A percentile compares a stretch with the other conserved stretches of the same genome.
These are phyloP conservation scores for Artomyces pyxidatus DNA, from an alignment of 768 basidiomycete genomes.

Conservation along the genomic window DNA sequence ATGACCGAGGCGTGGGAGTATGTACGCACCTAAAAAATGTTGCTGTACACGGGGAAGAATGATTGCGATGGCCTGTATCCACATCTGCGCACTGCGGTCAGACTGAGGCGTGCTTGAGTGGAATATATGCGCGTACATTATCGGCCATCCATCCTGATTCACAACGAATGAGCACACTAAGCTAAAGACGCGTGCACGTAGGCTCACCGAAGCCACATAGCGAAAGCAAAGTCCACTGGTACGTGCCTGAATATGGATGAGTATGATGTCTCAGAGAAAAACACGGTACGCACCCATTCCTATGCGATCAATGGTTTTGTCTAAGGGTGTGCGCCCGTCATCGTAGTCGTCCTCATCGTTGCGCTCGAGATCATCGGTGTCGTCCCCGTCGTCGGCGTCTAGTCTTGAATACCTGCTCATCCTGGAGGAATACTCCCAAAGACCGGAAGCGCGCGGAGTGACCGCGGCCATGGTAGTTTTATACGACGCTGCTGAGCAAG, in stretches of 20 bases:
- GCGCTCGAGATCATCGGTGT: constrained; percentile 21
- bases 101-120: not conserved
- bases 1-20: constrained; percentile 1
- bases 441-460: constrained; percentile 39
- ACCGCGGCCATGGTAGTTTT: constrained; percentile 19
- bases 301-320: constrained; percentile 83
- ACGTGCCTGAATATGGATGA: constrained; percentile 37
- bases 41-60: constrained; percentile 94
- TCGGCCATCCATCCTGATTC: constrained; percentile 79
- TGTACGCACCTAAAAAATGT: constrained; percentile 62
- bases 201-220: constrained; percentile 83
- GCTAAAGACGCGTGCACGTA: not conserved
- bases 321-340: constrained; percentile 41
- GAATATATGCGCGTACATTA: constrained; percentile 48
- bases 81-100: constrained; percentile 53
- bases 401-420: constrained; percentile 28
- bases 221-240: constrained; percentile 76
- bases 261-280: not conserved
- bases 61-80: constrained; percentile 87
- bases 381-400: constrained; percentile 28
- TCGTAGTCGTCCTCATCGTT: constrained; percentile 19
- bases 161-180: not conserved
- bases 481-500: not conserved
- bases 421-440: constrained; percentile 35
- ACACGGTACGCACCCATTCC: constrained; percentile 67